Evolutionary conservation across 257 asterid genomes (phyloP).

Genomic region (Nyctanthes arbortristis): DNA sequence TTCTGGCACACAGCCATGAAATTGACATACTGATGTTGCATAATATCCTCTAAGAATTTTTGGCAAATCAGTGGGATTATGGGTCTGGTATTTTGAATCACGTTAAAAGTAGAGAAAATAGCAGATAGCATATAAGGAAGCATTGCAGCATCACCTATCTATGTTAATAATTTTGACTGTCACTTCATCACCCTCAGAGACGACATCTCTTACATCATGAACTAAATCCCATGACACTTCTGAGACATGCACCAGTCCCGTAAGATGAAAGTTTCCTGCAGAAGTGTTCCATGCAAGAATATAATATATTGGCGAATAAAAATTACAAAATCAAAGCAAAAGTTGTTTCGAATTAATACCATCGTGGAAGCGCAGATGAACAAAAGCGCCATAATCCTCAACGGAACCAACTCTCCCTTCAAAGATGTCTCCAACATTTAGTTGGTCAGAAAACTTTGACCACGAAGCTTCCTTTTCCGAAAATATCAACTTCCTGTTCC

Average conservation of each 20-base stretch:
- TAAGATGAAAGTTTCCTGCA: slow-evolving; percentile 73
- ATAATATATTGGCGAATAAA: not conserved
- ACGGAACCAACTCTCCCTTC: slow-evolving; percentile 80
- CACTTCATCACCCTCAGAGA: slow-evolving; percentile 78
- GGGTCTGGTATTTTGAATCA: not conserved
- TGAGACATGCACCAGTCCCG: slow-evolving; percentile 92
- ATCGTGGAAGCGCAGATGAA: slow-evolving; percentile 78
- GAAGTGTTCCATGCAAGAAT: slow-evolving; percentile 2
- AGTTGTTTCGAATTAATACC: slow-evolving; percentile 47
- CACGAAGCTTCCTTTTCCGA: slow-evolving; percentile 90
- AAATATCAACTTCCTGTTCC: slow-evolving; percentile 67
- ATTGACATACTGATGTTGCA: not conserved
- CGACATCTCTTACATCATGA: slow-evolving; percentile 80
- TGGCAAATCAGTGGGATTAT: not conserved
- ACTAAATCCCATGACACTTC: slow-evolving; percentile 99
- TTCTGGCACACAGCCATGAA: not conserved
- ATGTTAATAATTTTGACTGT: slow-evolving; percentile 66
- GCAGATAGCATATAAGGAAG: slow-evolving; percentile 11
- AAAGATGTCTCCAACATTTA: slow-evolving; percentile 63
- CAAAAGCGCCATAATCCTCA: slow-evolving; percentile 96
- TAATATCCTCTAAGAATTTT: not conserved
- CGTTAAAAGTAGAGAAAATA: not conserved
- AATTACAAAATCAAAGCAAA: slow-evolving; percentile 10
- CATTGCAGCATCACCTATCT: slow-evolving; percentile 61
- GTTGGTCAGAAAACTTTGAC: slow-evolving; percentile 60